Conservation (phyloP, 768 basidiomycete genomes). For the Chalciporus pseudorubinellus region DNA sequence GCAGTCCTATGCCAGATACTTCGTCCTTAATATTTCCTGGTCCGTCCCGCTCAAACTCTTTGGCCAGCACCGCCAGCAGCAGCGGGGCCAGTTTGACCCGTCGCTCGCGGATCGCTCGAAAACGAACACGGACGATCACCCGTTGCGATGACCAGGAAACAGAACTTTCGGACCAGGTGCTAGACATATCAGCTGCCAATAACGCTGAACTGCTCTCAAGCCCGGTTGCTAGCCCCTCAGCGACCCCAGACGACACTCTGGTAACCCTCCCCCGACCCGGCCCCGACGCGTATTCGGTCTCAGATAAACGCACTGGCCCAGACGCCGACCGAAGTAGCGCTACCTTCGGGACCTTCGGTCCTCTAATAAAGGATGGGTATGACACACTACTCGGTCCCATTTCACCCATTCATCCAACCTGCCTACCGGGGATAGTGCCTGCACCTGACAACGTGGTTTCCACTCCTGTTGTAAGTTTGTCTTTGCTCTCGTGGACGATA, state of each 20-base stretch:
- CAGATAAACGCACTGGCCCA: conserved; percentile 8
- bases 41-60: conserved; percentile 35
- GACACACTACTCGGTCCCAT: conserved; percentile 4
- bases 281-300: conserved; percentile 7
- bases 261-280: conserved; percentile 16
- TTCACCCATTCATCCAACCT: not conserved
- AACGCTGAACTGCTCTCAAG: conserved; percentile 6
- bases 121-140: conserved; percentile 54
- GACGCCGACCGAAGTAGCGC: conserved; percentile 25
- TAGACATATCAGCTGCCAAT: conserved; percentile 31
- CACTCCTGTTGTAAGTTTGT: conserved; percentile 22
- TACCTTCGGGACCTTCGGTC: conserved; percentile 26
- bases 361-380: conserved; percentile 14
- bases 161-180: conserved; percentile 18
- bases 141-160: conserved; percentile 17
- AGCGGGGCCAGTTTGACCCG: conserved; percentile 52
- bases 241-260: conserved; percentile 3
- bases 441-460: conserved; percentile 12
- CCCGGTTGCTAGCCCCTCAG: conserved; percentile 10
- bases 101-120: conserved; percentile 45
- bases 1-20: conserved; percentile 32
- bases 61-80: conserved; percentile 41
- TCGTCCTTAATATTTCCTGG: conserved; percentile 25
- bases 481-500: conserved; percentile 8
- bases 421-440: conserved; percentile 12